Evolutionary conservation across 1,139 yeast species (phyloP).

Genomic region (Blastobotrys petasosporus): DNA sequence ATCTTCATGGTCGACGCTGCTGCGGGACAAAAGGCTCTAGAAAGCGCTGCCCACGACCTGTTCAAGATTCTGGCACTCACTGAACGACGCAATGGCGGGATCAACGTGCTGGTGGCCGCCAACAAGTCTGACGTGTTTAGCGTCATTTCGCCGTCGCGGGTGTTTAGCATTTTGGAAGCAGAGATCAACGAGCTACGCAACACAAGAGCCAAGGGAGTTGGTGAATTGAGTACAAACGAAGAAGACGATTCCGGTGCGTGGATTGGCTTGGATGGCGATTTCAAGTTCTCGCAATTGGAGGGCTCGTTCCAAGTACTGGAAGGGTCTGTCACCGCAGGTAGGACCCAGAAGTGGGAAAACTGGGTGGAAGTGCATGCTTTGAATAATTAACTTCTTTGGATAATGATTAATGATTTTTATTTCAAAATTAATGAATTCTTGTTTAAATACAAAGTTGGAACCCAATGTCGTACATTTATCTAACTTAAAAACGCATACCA

Average conservation of each 20-base stretch:
- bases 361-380: conserved; percentile 70
- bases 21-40: conserved; percentile 26
- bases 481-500: too few relatives aligned
- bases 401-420: too few relatives aligned
- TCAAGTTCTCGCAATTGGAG: conserved; percentile 61
- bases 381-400: conserved; percentile 10
- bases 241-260: conserved; percentile 38
- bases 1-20: conserved; percentile 55
- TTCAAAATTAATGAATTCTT: not conserved
- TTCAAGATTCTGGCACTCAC: conserved; percentile 29
- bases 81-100: conserved; percentile 41
- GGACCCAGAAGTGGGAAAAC: conserved; percentile 56
- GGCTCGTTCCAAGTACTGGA: conserved; percentile 64
- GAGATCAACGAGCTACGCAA: conserved; percentile 57
- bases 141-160: conserved; percentile 61
- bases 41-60: conserved; percentile 31
- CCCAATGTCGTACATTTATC: too few relatives aligned
- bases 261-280: conserved; percentile 44
- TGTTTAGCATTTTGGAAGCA: conserved; percentile 51
- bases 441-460: too few relatives aligned
- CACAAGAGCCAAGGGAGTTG: conserved; percentile 40
- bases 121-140: conserved; percentile 52
- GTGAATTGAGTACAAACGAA: conserved; percentile 34
- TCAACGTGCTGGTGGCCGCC: conserved; percentile 68
- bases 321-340: conserved; percentile 60